Conservation (phyloP, 139 green algal genomes). For the Gonium pectorale region DNA sequence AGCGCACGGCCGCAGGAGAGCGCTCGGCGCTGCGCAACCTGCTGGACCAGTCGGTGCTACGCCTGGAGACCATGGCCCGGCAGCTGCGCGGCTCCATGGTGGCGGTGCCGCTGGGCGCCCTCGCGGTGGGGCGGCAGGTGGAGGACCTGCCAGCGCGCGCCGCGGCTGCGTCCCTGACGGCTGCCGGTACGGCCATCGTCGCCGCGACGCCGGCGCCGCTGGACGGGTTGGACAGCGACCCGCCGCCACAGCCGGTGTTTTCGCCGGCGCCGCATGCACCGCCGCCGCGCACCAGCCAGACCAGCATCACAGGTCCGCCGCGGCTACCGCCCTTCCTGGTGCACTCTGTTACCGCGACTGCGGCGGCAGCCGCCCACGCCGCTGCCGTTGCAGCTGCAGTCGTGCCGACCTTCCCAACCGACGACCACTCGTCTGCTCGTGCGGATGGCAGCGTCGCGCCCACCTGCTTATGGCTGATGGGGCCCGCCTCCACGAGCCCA, state of each 20-base stretch:
- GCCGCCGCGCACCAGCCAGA: no score
- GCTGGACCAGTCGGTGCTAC: conserved; percentile 53
- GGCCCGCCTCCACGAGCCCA: background rate
- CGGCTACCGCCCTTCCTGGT: background rate
- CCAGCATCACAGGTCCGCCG: background rate
- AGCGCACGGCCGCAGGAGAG: conserved; percentile 32
- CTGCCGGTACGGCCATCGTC: conserved; percentile 1
- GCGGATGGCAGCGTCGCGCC: background rate
- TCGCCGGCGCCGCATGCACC: background rate
- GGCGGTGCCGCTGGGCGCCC: background rate
- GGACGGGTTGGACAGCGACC: background rate
- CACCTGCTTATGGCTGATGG: background rate
- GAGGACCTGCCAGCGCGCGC: conserved; percentile 16
- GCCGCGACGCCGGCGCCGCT: background rate
- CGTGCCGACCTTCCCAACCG: no score
- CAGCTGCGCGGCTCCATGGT: conserved; percentile 51
- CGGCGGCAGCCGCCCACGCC: background rate
- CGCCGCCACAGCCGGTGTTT: background rate
- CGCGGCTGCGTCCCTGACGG: conserved; percentile 15
- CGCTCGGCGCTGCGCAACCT: conserved; percentile 46
- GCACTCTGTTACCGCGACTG: background rate
- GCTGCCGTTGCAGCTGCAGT: background rate
- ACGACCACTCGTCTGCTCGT: no score
- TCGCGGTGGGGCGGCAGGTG: background rate
- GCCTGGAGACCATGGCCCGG: conserved; percentile 54